Conservation (phyloP, 73 alveolate species). For the Paramecium octaurelia region DNA sequence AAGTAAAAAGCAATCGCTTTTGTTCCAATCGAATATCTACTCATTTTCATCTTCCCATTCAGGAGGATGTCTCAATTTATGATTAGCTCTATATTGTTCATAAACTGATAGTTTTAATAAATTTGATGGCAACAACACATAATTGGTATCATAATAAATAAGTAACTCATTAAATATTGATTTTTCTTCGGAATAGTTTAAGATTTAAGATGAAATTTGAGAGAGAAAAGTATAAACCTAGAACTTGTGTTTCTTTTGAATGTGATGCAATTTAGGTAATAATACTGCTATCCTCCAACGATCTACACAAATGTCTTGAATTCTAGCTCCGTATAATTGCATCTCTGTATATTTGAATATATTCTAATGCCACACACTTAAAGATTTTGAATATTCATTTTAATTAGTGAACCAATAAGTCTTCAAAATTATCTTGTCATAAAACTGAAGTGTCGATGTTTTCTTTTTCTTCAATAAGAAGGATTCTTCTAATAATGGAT, state of each 20-base stretch:
- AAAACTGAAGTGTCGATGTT: neutral
- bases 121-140: neutral
- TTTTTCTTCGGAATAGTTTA: neutral
- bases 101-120: neutral
- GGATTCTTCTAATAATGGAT: neutral
- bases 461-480: neutral
- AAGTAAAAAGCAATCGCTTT: neutral
- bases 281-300: slow-evolving; percentile 27
- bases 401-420: neutral
- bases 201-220: neutral
- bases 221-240: neutral
- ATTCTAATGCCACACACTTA: neutral
- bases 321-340: neutral
- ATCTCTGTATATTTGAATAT: neutral
- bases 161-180: neutral
- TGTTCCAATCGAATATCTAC: neutral
- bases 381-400: neutral
- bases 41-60: slow-evolving; percentile 13
- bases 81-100: neutral
- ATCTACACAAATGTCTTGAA: neutral
- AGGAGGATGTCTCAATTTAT: neutral
- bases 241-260: neutral
- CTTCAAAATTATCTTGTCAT: neutral
- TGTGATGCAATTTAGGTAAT: neutral
- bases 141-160: neutral